A percentile compares a stretch with the other conserved stretches of the same genome.
phyloP scores from a whole-genome alignment of 345 rosid species.

The Rubroshorea leprosula region DNA sequence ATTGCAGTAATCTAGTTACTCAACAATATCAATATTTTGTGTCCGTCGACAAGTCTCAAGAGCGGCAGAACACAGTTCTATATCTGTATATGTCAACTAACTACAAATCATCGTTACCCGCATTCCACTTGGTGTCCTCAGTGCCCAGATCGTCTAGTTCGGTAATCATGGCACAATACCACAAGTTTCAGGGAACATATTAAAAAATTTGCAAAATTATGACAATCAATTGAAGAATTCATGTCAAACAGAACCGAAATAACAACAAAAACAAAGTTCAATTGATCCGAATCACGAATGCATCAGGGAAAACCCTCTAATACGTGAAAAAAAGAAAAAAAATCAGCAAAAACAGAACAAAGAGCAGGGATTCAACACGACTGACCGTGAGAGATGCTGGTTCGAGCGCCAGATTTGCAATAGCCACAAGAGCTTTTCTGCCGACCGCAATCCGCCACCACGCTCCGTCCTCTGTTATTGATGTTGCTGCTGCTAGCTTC shows the following conservation, averaged over 20 bases:
- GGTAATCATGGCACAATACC: not conserved
- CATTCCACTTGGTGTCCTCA: not conserved
- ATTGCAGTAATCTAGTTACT: not conserved
- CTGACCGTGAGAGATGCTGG: constrained; percentile 73
- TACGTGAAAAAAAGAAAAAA: constrained; percentile 3
- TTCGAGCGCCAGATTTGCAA: constrained; percentile 45
- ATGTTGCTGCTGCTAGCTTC: constrained; percentile 67
- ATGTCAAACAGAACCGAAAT: not conserved
- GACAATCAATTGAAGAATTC: not conserved
- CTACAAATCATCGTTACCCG: not conserved
- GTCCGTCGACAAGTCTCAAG: not conserved
- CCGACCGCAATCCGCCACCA: constrained; percentile 52
- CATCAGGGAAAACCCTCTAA: not conserved
- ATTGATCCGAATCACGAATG: too few relatives aligned
- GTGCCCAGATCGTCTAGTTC: too few relatives aligned
- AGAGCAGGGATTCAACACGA: constrained; percentile 1
- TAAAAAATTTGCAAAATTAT: not conserved
- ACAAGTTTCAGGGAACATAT: not conserved
- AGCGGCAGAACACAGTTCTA: too few relatives aligned
- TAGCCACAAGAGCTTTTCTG: constrained; percentile 59
- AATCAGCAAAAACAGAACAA: not conserved
- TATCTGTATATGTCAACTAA: not conserved
- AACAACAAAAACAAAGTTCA: not conserved
- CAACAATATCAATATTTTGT: constrained; percentile 2
- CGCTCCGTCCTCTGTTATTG: constrained; percentile 42